Percentiles rank a stretch among this genome's conserved stretches.
Evolutionary conservation across 208 protist species (phyloP).

Genomic region (Acanthamoeba lenticulata): DNA sequence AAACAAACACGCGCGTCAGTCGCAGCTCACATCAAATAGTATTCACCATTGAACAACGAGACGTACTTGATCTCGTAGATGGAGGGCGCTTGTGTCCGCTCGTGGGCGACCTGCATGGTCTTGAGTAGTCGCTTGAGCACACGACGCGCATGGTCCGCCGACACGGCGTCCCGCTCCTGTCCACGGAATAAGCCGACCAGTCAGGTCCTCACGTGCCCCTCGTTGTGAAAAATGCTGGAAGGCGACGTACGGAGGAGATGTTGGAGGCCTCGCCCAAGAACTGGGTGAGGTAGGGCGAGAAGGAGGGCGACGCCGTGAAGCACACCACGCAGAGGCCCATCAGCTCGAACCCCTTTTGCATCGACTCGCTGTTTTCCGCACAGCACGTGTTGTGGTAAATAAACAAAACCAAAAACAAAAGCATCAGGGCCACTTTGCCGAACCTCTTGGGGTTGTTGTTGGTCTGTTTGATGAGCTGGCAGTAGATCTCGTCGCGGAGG

Average conservation of each 20-base stretch:
- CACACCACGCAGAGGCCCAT: not conserved
- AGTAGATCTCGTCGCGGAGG: conserved; percentile 37
- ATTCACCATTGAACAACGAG: too few species aligned
- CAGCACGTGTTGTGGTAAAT: not conserved
- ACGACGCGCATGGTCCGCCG: too few species aligned
- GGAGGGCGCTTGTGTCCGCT: too few species aligned
- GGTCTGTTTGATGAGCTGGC: conserved; percentile 45
- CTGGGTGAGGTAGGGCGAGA: not conserved
- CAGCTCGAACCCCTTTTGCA: not conserved
- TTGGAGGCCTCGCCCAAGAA: not conserved
- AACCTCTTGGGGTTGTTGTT: conserved; percentile 14
- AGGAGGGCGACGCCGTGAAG: not conserved
- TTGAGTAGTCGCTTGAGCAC: too few species aligned
- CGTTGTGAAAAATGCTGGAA: too few species aligned
- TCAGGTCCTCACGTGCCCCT: too few species aligned
- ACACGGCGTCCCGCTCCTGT: too few species aligned
- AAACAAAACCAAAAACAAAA: not conserved
- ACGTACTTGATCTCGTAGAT: too few species aligned
- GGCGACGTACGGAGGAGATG: not conserved
- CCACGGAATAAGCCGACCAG: too few species aligned
- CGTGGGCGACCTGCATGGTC: too few species aligned
- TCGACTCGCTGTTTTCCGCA: not conserved
- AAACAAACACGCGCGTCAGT: too few species aligned
- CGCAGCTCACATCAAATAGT: too few species aligned
- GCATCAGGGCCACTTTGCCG: not conserved